A percentile compares a stretch with the other conserved stretches of the same genome.
These are phyloP conservation scores for Ogataea naganishii DNA, from an alignment of 805 yeast genomes.

Conservation along the genomic window DNA sequence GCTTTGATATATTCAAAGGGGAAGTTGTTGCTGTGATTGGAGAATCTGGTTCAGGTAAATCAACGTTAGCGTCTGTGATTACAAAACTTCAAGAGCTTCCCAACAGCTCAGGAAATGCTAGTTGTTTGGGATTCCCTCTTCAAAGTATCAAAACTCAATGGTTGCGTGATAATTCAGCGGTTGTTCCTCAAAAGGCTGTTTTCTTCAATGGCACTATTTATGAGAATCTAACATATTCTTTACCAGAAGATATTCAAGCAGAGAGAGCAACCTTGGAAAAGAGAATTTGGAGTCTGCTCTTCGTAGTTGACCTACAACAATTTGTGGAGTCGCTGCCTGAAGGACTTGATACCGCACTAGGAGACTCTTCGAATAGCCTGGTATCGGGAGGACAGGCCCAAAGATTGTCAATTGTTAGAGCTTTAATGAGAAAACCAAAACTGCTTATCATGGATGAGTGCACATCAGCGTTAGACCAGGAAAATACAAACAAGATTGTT, in stretches of 20 bases:
- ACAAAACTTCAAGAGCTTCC: conserved; percentile 35
- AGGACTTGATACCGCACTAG: conserved; percentile 53
- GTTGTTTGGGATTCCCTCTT: conserved; percentile 38
- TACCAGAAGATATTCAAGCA: conserved; percentile 10
- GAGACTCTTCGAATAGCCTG: conserved; percentile 31
- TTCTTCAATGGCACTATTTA: conserved; percentile 67
- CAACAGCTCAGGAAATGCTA: conserved; percentile 7
- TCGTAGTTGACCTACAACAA: conserved; percentile 40
- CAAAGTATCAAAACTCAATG: conserved; percentile 32
- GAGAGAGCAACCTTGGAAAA: conserved; percentile 9
- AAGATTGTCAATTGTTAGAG: conserved; percentile 76
- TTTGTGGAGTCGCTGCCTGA: conserved; percentile 47
- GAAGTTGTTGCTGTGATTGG: conserved; percentile 69
- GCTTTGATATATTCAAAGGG: conserved; percentile 32
- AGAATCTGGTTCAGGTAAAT: conserved; percentile 86
- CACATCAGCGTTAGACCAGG: conserved; percentile 77
- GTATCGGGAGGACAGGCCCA: conserved; percentile 92
- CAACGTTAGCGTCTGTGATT: conserved; percentile 58
- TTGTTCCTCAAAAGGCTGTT: conserved; percentile 69
- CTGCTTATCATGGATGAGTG: conserved; percentile 79
- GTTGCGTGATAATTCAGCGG: conserved; percentile 46
- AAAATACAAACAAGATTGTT: conserved; percentile 42
- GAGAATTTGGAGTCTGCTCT: conserved; percentile 31
- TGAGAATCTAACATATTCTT: conserved; percentile 66
- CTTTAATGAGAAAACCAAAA: conserved; percentile 58